A percentile compares a stretch with the other conserved stretches of the same genome.
These are phyloP conservation scores for Candida krabiensis DNA, from an alignment of 805 yeast genomes.

Conservation along the genomic window DNA sequence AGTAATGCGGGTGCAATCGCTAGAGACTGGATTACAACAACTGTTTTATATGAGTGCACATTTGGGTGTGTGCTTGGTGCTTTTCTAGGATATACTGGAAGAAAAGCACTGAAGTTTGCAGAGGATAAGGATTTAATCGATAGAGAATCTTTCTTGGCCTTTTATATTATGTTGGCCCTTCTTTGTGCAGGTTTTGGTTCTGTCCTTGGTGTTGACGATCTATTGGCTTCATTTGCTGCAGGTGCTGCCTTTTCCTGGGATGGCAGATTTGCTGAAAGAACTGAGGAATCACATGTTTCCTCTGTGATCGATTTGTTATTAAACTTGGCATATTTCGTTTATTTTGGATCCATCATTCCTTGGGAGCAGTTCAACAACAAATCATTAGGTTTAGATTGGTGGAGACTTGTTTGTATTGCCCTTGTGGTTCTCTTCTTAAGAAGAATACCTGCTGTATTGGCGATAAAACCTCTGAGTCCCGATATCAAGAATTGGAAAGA, in stretches of 20 bases:
- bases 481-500: slow-evolving; percentile 65
- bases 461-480: slow-evolving; percentile 57
- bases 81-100: slow-evolving; percentile 49
- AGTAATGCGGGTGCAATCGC: slow-evolving; percentile 52
- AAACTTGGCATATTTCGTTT: slow-evolving; percentile 66
- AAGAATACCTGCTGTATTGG: slow-evolving; percentile 56
- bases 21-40: slow-evolving; percentile 60
- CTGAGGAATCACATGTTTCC: slow-evolving; percentile 62
- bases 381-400: slow-evolving; percentile 45
- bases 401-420: slow-evolving; percentile 55
- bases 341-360: slow-evolving; percentile 69
- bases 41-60: slow-evolving; percentile 61
- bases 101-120: slow-evolving; percentile 53
- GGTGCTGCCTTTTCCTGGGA: slow-evolving; percentile 77
- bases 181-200: slow-evolving; percentile 64
- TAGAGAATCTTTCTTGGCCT: slow-evolving; percentile 57
- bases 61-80: slow-evolving; percentile 57
- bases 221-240: slow-evolving; percentile 70
- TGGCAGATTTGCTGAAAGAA: slow-evolving; percentile 60
- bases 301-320: slow-evolving; percentile 64
- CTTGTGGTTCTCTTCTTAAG: slow-evolving; percentile 50
- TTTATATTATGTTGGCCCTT: slow-evolving; percentile 54
- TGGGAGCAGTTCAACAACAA: slow-evolving; percentile 60
- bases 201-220: slow-evolving; percentile 68
- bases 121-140: slow-evolving; percentile 55